Conservation (phyloP, 225 moss, liverwort and hornwort species). For the Climacium dendroides region DNA sequence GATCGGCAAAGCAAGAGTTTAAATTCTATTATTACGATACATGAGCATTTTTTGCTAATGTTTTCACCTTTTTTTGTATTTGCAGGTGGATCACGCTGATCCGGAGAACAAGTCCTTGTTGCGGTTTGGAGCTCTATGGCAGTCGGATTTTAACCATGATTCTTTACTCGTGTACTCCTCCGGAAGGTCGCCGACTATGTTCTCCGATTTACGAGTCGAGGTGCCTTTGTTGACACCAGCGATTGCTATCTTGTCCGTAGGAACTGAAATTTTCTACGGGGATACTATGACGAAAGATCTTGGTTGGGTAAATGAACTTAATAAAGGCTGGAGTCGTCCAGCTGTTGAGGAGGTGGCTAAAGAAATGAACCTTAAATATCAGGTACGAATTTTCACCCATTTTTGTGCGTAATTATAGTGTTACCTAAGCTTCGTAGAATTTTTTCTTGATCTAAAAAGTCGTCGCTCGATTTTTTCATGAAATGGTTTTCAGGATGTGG, state of each 20-base stretch:
- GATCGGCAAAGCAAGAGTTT: background rate
- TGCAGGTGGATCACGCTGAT: conserved; percentile 55
- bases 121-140: conserved; percentile 56
- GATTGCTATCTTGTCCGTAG: conserved; percentile 48
- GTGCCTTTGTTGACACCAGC: conserved; percentile 54
- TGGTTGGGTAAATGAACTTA: conserved; percentile 38
- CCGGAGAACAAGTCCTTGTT: conserved; percentile 22
- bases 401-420: background rate
- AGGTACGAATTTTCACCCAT: conserved; percentile 8
- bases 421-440: background rate
- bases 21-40: background rate
- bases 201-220: conserved; percentile 37
- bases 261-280: conserved; percentile 62
- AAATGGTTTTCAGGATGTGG: background rate
- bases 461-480: background rate
- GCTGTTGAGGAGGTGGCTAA: conserved; percentile 52
- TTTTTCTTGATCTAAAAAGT: background rate
- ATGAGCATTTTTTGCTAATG: background rate
- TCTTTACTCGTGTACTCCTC: conserved; percentile 53
- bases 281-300: conserved; percentile 43
- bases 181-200: conserved; percentile 50
- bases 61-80: background rate
- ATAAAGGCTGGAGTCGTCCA: conserved; percentile 55
- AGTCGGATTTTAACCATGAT: conserved; percentile 53
- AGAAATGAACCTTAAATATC: conserved; percentile 49